phyloP scores from a whole-genome alignment of 1,284 basidiomycete species.

The Austropuccinia psidii region DNA sequence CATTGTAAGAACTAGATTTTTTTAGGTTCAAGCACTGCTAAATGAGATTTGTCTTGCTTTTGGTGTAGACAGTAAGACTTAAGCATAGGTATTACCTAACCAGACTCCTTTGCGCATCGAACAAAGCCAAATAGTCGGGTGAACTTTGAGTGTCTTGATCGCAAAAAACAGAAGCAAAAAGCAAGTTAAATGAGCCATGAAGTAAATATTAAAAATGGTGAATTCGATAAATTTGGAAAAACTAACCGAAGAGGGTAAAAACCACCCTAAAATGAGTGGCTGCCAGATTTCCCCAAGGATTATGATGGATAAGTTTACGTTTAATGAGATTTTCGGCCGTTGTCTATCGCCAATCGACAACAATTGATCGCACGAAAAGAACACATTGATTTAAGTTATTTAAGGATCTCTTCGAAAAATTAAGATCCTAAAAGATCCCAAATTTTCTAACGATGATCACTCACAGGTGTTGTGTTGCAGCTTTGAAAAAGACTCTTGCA shows the following conservation, averaged over 20 bases:
- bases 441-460: background rate
- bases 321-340: constrained; percentile 26
- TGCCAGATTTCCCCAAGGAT: constrained; percentile 23
- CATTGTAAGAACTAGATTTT: constrained; percentile 21
- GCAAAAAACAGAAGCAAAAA: background rate
- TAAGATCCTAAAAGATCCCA: too few relatives aligned
- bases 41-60: background rate
- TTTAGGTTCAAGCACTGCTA: background rate
- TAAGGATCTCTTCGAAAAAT: too few relatives aligned
- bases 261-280: constrained; percentile 26
- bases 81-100: constrained; percentile 7
- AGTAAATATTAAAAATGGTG: background rate
- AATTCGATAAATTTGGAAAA: background rate
- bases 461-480: background rate
- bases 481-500: constrained; percentile 27
- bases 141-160: background rate
- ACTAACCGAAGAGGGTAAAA: constrained; percentile 3
- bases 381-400: background rate
- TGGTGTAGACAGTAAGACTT: background rate
- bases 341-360: background rate
- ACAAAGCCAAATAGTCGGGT: constrained; percentile 11
- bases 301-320: background rate
- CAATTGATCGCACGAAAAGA: background rate
- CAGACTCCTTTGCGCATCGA: constrained; percentile 27
- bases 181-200: background rate